A percentile compares a stretch with the other conserved stretches of the same genome.
Evolutionary conservation across 2,329 filamentous ascomycete genomes (phyloP).

Genomic region (Cladosporium cucumerinum): DNA sequence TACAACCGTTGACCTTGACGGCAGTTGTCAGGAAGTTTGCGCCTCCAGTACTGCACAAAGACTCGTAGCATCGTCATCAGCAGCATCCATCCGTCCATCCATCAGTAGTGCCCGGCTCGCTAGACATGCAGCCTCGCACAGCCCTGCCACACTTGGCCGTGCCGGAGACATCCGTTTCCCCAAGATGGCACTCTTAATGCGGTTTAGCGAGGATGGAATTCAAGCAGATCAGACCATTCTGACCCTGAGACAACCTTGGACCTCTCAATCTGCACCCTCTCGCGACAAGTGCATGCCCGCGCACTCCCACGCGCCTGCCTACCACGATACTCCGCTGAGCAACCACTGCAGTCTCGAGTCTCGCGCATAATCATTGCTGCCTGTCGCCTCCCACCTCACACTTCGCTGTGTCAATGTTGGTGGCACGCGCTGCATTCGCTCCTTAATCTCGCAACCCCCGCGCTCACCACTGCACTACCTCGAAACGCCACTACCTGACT

Average conservation of each 20-base stretch:
- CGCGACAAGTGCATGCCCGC: background rate
- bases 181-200: background rate
- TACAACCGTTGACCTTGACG: background rate
- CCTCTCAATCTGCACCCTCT: background rate
- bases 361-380: background rate
- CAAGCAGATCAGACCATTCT: background rate
- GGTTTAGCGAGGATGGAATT: background rate
- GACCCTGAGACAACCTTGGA: background rate
- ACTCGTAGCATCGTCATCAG: background rate
- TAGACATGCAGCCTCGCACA: background rate
- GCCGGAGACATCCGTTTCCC: background rate
- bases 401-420: background rate
- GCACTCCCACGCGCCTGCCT: background rate
- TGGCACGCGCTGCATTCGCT: slow-evolving; percentile 7
- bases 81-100: too few species aligned
- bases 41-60: background rate
- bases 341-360: background rate
- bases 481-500: slow-evolving; percentile 5
- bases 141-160: background rate
- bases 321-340: background rate
- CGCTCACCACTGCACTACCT: background rate
- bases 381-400: background rate
- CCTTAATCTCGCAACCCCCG: background rate
- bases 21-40: background rate
- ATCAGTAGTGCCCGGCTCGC: background rate